phyloP scores from a whole-genome alignment of 805 yeast genomes.

The baker's yeast (Saccharomyces cerevisiae) region DNA sequence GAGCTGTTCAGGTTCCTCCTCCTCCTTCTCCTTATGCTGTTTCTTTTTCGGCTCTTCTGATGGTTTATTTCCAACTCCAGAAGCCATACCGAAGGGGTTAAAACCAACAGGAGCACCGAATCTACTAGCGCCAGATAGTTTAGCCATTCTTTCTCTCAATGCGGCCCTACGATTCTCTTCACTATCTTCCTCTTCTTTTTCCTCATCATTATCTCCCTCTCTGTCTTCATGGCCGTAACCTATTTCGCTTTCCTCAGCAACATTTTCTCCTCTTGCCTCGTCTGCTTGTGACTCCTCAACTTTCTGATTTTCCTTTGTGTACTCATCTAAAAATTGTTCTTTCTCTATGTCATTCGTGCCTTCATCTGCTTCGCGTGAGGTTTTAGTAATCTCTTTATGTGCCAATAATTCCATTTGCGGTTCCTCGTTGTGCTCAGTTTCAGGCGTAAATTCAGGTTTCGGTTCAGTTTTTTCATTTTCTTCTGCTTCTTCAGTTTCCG shows the following conservation, averaged over 20 bases:
- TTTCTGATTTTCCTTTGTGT: slow-evolving; percentile 6
- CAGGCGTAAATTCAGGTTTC: background rate
- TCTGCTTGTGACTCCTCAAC: slow-evolving; percentile 4
- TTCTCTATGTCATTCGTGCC: background rate
- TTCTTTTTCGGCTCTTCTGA: slow-evolving; percentile 16
- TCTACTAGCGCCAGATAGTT: slow-evolving; percentile 76
- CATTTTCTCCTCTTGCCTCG: slow-evolving; percentile 16
- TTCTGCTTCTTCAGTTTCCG: background rate
- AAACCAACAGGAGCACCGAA: slow-evolving; percentile 44
- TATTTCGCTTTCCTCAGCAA: slow-evolving; percentile 29
- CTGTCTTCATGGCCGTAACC: slow-evolving; percentile 30
- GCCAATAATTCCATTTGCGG: background rate
- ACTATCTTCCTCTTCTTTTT: slow-evolving; percentile 56
- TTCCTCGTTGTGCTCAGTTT: background rate
- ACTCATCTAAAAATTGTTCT: background rate
- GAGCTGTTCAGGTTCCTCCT: slow-evolving; percentile 13
- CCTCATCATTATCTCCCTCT: slow-evolving; percentile 43
- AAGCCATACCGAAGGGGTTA: slow-evolving; percentile 36
- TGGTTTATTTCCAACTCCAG: slow-evolving; percentile 15
- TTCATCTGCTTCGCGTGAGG: background rate
- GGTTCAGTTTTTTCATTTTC: background rate
- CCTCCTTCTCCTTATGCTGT: slow-evolving; percentile 16
- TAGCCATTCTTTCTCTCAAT: slow-evolving; percentile 92
- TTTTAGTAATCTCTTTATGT: background rate
- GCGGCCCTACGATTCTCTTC: slow-evolving; percentile 71